Base-by-base conservation (phyloP, 306 rosid species). In the Leucaena leucocephala region DNA sequence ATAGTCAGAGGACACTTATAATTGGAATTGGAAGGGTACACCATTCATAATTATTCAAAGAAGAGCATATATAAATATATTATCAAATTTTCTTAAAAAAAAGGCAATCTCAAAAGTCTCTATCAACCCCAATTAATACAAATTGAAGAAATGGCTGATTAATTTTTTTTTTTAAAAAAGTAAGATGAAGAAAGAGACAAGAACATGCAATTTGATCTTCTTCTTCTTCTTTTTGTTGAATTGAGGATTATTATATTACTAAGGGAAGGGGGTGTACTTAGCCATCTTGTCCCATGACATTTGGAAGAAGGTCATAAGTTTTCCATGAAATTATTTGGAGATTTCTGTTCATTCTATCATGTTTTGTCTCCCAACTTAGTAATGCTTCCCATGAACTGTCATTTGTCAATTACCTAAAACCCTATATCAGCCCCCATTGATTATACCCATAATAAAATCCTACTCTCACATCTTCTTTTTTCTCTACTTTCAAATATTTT, bases 321-420 rank as follows among this genome's bases (percentile, higher is more conserved):
- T 58, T 3, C 4, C 27, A 8, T 22, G 36, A 9, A 58, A 58
- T 19, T 58, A 58, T 58, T 8, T 58, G 36, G 35, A 55, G 33
- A 54, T 36, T 36, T 35, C 64, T 72, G 48, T 72, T 72, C 48
- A 52, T 16, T 16, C 42, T 71, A 1, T 50, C 62, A 35, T 50
- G 63, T 43, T 34, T 52, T 72, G 46, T 35, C 63, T 9, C 64
- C 76, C 38, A 13, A 13, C 17, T 67, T 48, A 4, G 21, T 44
- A 52, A 72, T 50, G 76, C 76, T 50, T 44, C 46, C 65, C 40
- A 8, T 52, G 64, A 72, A 35, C 22, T 16, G 76, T 72, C 76
- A 17, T 50, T 48, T 34, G 12, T 46, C 74, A 70, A 22, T 27
- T 27, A 22, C 39, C 38, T 14, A 48, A 46, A 46, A 7, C 8